Conservation (phyloP, 2,329 filamentous ascomycete species). For the Penicillium sp. region DNA sequence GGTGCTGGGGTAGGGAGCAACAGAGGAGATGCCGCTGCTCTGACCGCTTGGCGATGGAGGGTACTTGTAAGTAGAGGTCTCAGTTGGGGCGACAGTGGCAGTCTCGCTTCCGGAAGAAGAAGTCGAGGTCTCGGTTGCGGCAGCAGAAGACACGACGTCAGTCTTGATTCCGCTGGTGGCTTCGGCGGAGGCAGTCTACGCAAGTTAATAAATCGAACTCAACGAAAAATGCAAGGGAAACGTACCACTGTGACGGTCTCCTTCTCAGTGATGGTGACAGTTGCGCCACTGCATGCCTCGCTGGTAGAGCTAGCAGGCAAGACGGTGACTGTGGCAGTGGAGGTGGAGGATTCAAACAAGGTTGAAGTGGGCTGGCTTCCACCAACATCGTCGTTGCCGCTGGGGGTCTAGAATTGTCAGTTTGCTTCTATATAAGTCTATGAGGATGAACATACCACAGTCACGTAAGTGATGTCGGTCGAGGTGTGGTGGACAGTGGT, state of each 20-base stretch:
- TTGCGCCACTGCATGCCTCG: conserved; percentile 9
- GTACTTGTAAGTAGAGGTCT: conserved; percentile 4
- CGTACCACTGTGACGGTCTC: conserved; percentile 35
- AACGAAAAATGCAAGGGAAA: neutral
- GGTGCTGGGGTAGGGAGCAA: conserved; percentile 14
- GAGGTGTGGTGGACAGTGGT: conserved; percentile 34
- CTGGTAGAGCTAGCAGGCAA: conserved; percentile 2
- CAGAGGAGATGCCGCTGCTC: conserved; percentile 8
- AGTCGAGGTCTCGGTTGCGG: neutral
- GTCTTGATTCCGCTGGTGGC: conserved; percentile 1
- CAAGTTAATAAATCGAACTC: neutral
- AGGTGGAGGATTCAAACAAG: conserved; percentile 24
- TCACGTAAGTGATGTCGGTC: conserved; percentile 20
- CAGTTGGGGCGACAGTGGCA: neutral
- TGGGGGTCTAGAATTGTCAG: conserved; percentile 8
- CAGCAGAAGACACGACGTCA: neutral
- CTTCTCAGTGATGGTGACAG: conserved; percentile 30
- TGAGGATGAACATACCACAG: conserved; percentile 13
- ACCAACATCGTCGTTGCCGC: conserved; percentile 8
- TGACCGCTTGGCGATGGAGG: conserved; percentile 15
- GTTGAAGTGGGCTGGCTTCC: conserved; percentile 25
- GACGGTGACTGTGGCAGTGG: conserved; percentile 12
- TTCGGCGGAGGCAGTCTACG: conserved; percentile 9
- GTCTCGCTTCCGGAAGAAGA: neutral
- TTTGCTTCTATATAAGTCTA: neutral